A percentile compares a stretch with the other conserved stretches of the same genome.
Evolutionary conservation across 2,329 filamentous ascomycete genomes (phyloP).

Genomic region (Colletotrichum eremochloae): DNA sequence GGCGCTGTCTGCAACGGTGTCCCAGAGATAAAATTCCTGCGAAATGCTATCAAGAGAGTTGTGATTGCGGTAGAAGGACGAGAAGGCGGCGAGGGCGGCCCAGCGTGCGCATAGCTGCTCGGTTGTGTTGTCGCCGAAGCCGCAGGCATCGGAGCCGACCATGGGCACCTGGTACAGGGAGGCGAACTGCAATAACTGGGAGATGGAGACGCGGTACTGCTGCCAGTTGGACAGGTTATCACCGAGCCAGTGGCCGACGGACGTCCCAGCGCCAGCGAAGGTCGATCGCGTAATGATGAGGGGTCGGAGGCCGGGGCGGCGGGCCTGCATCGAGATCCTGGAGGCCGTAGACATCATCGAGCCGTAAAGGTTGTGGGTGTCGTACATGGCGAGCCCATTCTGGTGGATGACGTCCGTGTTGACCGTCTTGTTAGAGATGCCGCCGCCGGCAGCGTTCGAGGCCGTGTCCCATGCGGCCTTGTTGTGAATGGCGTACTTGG

Average conservation of each 20-base stretch:
- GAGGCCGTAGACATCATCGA: slow-evolving; percentile 79
- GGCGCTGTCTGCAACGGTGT: slow-evolving; percentile 72
- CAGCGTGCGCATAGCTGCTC: slow-evolving; percentile 77
- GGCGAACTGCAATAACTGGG: slow-evolving; percentile 46
- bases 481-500: slow-evolving; percentile 76
- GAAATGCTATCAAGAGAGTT: slow-evolving; percentile 59
- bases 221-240: slow-evolving; percentile 69
- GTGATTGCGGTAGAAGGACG: slow-evolving; percentile 80
- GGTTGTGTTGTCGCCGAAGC: slow-evolving; percentile 75
- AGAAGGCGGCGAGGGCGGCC: slow-evolving; percentile 78
- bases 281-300: slow-evolving; percentile 82
- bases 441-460: slow-evolving; percentile 52
- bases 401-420: slow-evolving; percentile 77
- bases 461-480: slow-evolving; percentile 61
- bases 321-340: slow-evolving; percentile 73
- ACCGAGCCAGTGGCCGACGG: slow-evolving; percentile 74
- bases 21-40: slow-evolving; percentile 81
- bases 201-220: slow-evolving; percentile 60
- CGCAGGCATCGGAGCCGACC: slow-evolving; percentile 82
- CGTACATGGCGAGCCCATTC: slow-evolving; percentile 77
- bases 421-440: slow-evolving; percentile 70
- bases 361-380: slow-evolving; percentile 84
- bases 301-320: slow-evolving; percentile 74
- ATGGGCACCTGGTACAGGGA: slow-evolving; percentile 78
- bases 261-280: slow-evolving; percentile 77